A percentile compares a stretch with the other conserved stretches of the same genome.
phyloP scores from a whole-genome alignment of 331 rosid species.

The Quercus phellos region DNA sequence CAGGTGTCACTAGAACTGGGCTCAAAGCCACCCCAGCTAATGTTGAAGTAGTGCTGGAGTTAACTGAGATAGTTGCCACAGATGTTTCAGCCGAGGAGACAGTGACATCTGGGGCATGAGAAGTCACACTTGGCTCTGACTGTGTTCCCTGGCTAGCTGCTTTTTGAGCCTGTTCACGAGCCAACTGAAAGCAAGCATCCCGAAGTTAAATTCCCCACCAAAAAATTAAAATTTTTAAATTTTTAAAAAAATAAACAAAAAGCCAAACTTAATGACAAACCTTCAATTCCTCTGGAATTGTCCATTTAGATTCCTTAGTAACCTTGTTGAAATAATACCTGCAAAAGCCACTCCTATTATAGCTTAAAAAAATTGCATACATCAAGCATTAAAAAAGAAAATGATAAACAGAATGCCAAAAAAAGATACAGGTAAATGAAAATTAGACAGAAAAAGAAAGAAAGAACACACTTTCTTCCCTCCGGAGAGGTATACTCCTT shows the following conservation, averaged over 20 bases:
- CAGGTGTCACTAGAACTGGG: slow-evolving; percentile 71
- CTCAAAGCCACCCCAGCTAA: slow-evolving; percentile 52
- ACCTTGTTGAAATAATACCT: slow-evolving; percentile 94
- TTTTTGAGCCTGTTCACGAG: slow-evolving; percentile 89
- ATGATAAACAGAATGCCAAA: slow-evolving; percentile 11
- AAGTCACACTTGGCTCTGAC: slow-evolving; percentile 39
- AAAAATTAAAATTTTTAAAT: neutral
- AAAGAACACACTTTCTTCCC: slow-evolving; percentile 77
- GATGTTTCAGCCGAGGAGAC: slow-evolving; percentile 42
- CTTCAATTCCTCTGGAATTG: slow-evolving; percentile 94
- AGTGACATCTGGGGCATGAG: slow-evolving; percentile 34
- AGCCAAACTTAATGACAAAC: slow-evolving; percentile 37
- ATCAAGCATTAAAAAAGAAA: slow-evolving; percentile 5
- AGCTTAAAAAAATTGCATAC: neutral
- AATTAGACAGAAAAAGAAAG: neutral
- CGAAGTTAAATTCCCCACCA: slow-evolving; percentile 1
- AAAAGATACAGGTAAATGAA: neutral
- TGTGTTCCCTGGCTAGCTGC: slow-evolving; percentile 49
- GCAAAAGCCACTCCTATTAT: slow-evolving; percentile 29
- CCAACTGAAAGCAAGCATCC: slow-evolving; percentile 57
- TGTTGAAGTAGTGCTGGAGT: slow-evolving; percentile 36
- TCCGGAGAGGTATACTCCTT: slow-evolving; percentile 90
- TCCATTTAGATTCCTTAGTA: slow-evolving; percentile 94
- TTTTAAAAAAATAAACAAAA: neutral
- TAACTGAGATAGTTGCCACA: slow-evolving; percentile 34